A percentile compares a stretch with the other conserved stretches of the same genome.
Evolutionary conservation across 2,329 filamentous ascomycete species (phyloP).

Genomic region (Ceratocystiopsis brevicomis): DNA sequence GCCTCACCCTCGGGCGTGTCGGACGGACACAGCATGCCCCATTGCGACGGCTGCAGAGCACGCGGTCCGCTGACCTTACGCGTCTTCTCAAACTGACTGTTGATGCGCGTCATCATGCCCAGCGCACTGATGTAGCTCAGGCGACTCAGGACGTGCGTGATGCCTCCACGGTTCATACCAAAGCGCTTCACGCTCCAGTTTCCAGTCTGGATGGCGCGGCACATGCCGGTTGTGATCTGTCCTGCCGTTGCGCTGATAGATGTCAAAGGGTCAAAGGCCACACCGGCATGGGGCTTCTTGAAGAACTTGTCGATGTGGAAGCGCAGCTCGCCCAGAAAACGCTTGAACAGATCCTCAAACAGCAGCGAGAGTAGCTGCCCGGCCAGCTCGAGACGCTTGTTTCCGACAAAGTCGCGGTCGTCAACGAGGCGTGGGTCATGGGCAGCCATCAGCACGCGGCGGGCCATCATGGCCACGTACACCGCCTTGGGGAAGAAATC

Average conservation of each 20-base stretch:
- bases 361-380: constrained; percentile 84
- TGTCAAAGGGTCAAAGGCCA: constrained; percentile 70
- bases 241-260: constrained; percentile 72
- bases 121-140: constrained; percentile 92
- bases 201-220: constrained; percentile 87
- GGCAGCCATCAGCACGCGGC: constrained; percentile 86
- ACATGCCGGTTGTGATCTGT: constrained; percentile 81
- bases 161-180: constrained; percentile 92
- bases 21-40: constrained; percentile 92
- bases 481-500: constrained; percentile 96
- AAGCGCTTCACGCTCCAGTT: constrained; percentile 98
- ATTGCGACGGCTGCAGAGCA: constrained; percentile 91
- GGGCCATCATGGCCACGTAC: constrained; percentile 92
- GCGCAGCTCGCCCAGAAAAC: constrained; percentile 76
- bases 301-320: constrained; percentile 87
- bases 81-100: constrained; percentile 97
- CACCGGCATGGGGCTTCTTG: constrained; percentile 79
- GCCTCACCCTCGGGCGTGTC: constrained; percentile 98
- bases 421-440: constrained; percentile 81
- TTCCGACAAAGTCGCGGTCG: constrained; percentile 93
- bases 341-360: constrained; percentile 96
- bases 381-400: constrained; percentile 87
- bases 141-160: constrained; percentile 88
- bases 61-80: constrained; percentile 89
- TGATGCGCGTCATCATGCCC: constrained; percentile 99